phyloP scores from a whole-genome alignment of 805 yeast species.

The Starmerella powellii region DNA sequence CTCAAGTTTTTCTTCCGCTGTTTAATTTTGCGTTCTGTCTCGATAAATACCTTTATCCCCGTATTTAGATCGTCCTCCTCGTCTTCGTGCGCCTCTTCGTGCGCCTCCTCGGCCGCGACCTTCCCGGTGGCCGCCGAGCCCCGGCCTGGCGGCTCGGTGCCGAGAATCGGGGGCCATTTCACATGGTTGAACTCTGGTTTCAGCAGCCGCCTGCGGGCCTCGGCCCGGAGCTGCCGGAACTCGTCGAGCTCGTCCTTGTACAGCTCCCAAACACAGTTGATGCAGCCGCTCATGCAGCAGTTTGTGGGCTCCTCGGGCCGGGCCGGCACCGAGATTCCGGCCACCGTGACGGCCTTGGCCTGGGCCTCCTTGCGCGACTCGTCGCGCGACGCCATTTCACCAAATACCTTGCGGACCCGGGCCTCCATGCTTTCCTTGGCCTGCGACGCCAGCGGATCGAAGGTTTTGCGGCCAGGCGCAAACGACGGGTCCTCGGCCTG shows the following conservation, averaged over 20 bases:
- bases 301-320: constrained; percentile 84
- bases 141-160: constrained; percentile 33
- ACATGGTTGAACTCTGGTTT: constrained; percentile 30
- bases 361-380: constrained; percentile 27
- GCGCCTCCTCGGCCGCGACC: constrained; percentile 21
- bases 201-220: constrained; percentile 27
- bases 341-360: constrained; percentile 30
- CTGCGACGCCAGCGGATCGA: constrained; percentile 18
- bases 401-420: constrained; percentile 27
- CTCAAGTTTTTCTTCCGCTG: constrained; percentile 3
- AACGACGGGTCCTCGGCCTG: constrained; percentile 2
- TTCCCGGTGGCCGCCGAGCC: constrained; percentile 25
- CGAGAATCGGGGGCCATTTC: constrained; percentile 54
- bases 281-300: constrained; percentile 96
- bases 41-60: constrained; percentile 69
- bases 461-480: constrained; percentile 7
- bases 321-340: constrained; percentile 70
- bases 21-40: constrained; percentile 54
- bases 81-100: constrained; percentile 28
- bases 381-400: constrained; percentile 28
- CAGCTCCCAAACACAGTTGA: constrained; percentile 93
- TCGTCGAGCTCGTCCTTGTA: constrained; percentile 77
- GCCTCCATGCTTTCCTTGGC: constrained; percentile 18
- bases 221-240: constrained; percentile 61
- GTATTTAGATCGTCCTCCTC: constrained; percentile 50